A percentile compares a stretch with the other conserved stretches of the same genome.
phyloP scores from a whole-genome alignment of 768 basidiomycete species.

The Tulasnella calospora region DNA sequence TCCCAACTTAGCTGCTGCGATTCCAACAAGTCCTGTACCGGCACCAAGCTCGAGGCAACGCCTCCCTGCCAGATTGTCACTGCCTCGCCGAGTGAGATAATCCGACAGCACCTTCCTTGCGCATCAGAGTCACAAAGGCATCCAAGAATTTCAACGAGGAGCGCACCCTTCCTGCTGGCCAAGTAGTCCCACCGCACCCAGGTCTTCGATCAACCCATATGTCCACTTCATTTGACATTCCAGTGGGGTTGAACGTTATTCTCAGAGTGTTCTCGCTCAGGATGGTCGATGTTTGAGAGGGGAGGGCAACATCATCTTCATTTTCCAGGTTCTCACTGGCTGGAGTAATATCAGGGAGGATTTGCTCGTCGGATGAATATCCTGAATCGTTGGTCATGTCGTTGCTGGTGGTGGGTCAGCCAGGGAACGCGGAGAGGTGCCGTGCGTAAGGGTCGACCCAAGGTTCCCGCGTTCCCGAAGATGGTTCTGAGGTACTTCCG shows the following conservation, averaged over 20 bases:
- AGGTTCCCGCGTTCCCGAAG: too few relatives aligned
- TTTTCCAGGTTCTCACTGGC: neutral
- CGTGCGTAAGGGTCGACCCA: too few relatives aligned
- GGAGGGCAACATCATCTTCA: neutral
- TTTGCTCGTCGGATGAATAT: neutral
- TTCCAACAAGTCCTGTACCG: conserved; percentile 92
- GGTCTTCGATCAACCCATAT: conserved; percentile 62
- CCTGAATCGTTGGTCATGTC: neutral
- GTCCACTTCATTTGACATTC: conserved; percentile 42
- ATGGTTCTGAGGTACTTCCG: too few relatives aligned
- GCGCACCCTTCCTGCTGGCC: conserved; percentile 84
- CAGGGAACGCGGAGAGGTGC: too few relatives aligned
- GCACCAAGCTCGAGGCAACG: conserved; percentile 71
- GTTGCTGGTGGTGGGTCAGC: neutral
- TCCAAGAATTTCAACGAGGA: conserved; percentile 28
- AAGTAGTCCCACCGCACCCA: conserved; percentile 87
- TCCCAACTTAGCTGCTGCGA: conserved; percentile 68
- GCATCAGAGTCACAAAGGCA: conserved; percentile 1
- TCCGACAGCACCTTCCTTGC: conserved; percentile 64
- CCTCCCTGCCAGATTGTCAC: conserved; percentile 45
- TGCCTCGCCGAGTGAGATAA: conserved; percentile 62
- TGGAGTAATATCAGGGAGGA: neutral
- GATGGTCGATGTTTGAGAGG: neutral
- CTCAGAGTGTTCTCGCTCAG: neutral
- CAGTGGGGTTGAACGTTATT: conserved; percentile 26